A percentile compares a stretch with the other conserved stretches of the same genome.
Conservation (phyloP, 2,329 filamentous ascomycete genomes). For the Cercospora sp. region DNA sequence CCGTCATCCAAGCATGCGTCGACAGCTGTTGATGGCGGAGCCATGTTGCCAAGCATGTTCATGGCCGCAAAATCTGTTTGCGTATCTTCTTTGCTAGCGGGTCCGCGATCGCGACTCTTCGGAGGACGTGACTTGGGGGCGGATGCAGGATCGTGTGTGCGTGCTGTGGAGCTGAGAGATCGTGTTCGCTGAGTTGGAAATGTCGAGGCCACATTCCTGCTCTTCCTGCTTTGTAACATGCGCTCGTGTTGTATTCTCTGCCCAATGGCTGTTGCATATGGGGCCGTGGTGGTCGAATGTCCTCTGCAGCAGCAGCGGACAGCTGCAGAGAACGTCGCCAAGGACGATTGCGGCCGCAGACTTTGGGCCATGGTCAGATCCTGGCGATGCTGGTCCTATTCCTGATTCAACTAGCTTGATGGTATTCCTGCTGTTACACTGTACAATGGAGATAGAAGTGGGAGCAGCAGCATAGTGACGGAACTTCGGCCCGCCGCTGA, state of each 20-base stretch:
- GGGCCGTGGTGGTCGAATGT: neutral
- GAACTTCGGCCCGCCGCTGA: neutral
- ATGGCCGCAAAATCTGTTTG: conserved; percentile 72
- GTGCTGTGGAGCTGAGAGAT: conserved; percentile 8
- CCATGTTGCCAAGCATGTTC: conserved; percentile 74
- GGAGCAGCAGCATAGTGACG: neutral
- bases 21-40: conserved; percentile 76
- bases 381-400: neutral
- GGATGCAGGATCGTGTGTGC: neutral
- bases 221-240: neutral
- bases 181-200: neutral
- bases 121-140: conserved; percentile 33
- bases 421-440: neutral
- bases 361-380: neutral
- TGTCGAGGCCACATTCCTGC: neutral
- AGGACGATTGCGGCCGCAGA: neutral
- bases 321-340: neutral
- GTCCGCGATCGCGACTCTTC: conserved; percentile 59
- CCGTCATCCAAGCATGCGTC: conserved; percentile 80
- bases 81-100: conserved; percentile 60
- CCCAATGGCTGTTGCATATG: neutral
- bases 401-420: neutral
- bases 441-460: neutral
- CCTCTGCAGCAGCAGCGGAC: neutral
- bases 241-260: neutral